phyloP scores from a whole-genome alignment of 129 eudicot genomes.

The Flaveria trinervia region DNA sequence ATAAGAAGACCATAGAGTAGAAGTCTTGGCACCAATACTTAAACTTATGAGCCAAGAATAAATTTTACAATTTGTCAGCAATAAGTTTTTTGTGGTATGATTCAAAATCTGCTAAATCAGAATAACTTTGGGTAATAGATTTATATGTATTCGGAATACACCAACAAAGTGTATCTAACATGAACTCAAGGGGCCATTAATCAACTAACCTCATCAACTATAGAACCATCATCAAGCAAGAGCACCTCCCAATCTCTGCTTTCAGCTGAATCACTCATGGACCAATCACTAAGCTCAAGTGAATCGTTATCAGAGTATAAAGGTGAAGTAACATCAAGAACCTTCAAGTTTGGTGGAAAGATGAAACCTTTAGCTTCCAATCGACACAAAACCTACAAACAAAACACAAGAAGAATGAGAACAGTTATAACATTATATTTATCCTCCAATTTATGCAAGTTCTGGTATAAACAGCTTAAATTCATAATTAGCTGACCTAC shows the following conservation, averaged over 20 bases:
- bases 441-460: neutral
- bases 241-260: constrained; percentile 25
- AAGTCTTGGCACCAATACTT: neutral
- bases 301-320: constrained; percentile 10
- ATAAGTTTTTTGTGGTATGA: constrained; percentile 9
- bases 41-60: constrained; percentile 8
- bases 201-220: constrained; percentile 16
- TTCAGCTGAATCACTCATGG: constrained; percentile 23
- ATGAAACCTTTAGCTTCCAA: constrained; percentile 32
- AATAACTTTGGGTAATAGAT: constrained; percentile 2
- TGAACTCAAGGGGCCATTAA: constrained; percentile 7
- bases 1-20: neutral
- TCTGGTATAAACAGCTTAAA: neutral
- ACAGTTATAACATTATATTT: neutral
- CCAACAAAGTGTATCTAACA: constrained; percentile 3
- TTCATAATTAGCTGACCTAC: neutral
- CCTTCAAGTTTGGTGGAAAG: constrained; percentile 18
- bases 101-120: constrained; percentile 17
- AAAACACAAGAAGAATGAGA: neutral
- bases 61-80: constrained; percentile 1
- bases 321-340: constrained; percentile 19
- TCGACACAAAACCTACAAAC: constrained; percentile 30
- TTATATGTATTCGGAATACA: constrained; percentile 2
- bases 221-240: constrained; percentile 17
- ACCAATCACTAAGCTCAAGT: neutral